A percentile compares a stretch with the other conserved stretches of the same genome.
Evolutionary conservation across 2,329 filamentous ascomycete species (phyloP).

Genomic region (Pseudocercospora pini-densiflorae): DNA sequence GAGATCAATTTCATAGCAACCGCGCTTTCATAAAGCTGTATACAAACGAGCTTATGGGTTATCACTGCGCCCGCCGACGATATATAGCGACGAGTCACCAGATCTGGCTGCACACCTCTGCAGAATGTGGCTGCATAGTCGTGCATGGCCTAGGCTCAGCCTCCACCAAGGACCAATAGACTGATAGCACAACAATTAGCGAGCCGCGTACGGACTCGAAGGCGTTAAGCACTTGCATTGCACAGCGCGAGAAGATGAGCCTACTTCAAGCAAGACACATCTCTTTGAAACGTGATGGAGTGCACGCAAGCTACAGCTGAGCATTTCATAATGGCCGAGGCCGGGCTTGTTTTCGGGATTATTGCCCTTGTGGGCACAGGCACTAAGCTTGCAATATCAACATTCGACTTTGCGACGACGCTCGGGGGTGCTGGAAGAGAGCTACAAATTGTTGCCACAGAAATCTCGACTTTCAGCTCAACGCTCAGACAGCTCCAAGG

Average conservation of each 20-base stretch:
- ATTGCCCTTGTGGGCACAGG: conserved; percentile 17
- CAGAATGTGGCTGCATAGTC: conserved; percentile 1
- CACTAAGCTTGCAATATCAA: conserved; percentile 10
- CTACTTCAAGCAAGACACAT: no score
- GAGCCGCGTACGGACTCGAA: neutral
- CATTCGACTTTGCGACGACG: conserved; percentile 16
- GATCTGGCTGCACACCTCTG: neutral
- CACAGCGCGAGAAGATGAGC: no score
- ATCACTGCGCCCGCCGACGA: neutral
- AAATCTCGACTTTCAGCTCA: conserved; percentile 15
- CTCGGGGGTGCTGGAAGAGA: conserved; percentile 16
- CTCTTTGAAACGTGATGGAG: neutral
- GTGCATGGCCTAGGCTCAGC: conserved; percentile 1
- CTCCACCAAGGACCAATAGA: neutral
- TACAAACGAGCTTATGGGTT: no score
- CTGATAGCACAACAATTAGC: neutral
- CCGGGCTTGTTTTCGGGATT: conserved; percentile 10
- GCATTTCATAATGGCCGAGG: conserved; percentile 8
- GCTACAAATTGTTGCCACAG: conserved; percentile 15
- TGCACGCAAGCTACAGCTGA: neutral
- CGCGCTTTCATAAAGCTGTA: no score
- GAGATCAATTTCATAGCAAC: no score
- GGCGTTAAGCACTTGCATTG: neutral
- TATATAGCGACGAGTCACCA: neutral
- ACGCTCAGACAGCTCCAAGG: conserved; percentile 11